These are phyloP conservation scores for Lavandula angustifolia DNA, from an alignment of 257 asterid species.

Conservation along the genomic window DNA sequence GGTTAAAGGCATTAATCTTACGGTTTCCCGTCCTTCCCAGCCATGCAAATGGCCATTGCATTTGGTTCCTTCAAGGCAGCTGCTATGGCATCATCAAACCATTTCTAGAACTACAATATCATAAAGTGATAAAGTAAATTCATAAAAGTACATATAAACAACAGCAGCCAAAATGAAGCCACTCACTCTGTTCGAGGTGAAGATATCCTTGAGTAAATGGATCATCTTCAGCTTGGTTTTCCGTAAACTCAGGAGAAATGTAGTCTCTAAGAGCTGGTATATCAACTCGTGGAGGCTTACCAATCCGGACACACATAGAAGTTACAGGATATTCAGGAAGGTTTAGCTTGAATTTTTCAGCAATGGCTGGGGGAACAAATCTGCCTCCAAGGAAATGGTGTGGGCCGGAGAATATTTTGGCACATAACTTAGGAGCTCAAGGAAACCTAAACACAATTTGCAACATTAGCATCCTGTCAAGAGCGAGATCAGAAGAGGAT, in stretches of 20 bases:
- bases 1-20: constrained; percentile 38
- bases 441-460: constrained; percentile 63
- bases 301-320: constrained; percentile 87
- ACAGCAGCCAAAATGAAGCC: constrained; percentile 26
- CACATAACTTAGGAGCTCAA: constrained; percentile 95
- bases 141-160: constrained; percentile 20
- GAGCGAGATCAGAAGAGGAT: constrained; percentile 24
- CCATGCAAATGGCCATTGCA: constrained; percentile 91
- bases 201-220: constrained; percentile 83
- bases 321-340: constrained; percentile 87
- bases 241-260: constrained; percentile 85
- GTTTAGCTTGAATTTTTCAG: constrained; percentile 67
- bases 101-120: constrained; percentile 73
- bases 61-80: constrained; percentile 91
- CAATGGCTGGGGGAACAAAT: constrained; percentile 83
- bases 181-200: constrained; percentile 25
- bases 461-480: constrained; percentile 22
- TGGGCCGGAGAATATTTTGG: constrained; percentile 74
- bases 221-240: constrained; percentile 72
- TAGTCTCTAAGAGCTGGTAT: constrained; percentile 88
- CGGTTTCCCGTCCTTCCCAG: constrained; percentile 87
- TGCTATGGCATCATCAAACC: constrained; percentile 95
- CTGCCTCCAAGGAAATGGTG: constrained; percentile 99
- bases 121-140: constrained; percentile 27
- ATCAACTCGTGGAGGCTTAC: constrained; percentile 85